Base-by-base conservation (phyloP, 2,329 filamentous ascomycete genomes). In the Pestalotiopsis sp. region DNA sequence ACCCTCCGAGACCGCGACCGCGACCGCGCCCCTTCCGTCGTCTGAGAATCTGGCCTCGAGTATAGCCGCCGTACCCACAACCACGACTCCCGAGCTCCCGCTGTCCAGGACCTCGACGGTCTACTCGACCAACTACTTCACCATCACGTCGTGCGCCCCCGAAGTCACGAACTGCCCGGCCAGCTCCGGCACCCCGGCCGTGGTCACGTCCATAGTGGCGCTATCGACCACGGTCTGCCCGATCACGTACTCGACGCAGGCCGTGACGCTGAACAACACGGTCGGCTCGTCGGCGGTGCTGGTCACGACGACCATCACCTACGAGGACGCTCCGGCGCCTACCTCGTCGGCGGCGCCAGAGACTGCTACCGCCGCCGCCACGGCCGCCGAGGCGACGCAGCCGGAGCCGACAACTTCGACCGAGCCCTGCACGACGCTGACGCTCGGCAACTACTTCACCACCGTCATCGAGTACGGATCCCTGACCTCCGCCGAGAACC, bases 141-240 rank as follows among this genome's bases (percentile, higher is more conserved):
- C 73, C 6, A 70, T 76, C 31, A 75, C 76, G 4, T 75, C 75
- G 23, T 77, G 76, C 57, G 73, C 75, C 0, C 73, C 75, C 31
- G 73, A 70, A 36, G 74, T 74, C 14, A 75, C 68, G 2, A 73
- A 76, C 66, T 77, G 75, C 27, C 73, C 75, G 2, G 71, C 73
- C 2, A 71, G 67, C 7, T n/a, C 72, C 3, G 75, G 73, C 3
- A 62, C 70, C 9, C 61, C 61, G 3, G 61, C 41, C 2, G 74
- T 77, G 39, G 75, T 73, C 12, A 77, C 76, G 1, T 75, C 76
- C 20, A 66, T 73, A 17, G 63, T 78, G 59, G 72, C 76, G 14
- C 69, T 77, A 1, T 77, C 76, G 31, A 78, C 76, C 2, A 77
- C 76, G 17, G 70, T 77, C 23, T 77, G 75, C 36, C 75, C 76